Base-by-base conservation (phyloP, 2,329 filamentous ascomycete genomes). In the Didymella segeticola region DNA sequence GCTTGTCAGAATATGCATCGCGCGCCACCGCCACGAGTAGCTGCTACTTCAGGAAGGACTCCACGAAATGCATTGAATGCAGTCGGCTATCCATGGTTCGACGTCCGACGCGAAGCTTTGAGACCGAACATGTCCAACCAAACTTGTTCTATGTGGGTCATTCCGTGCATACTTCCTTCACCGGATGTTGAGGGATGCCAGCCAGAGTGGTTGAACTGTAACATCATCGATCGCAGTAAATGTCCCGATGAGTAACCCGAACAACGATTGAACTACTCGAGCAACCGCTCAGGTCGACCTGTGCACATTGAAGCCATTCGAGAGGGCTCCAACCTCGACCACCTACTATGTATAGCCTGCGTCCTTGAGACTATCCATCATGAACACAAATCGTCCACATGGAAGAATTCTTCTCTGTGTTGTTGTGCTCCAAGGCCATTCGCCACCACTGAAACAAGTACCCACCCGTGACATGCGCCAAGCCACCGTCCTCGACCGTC, bases 401-500 rank as follows among this genome's bases (percentile, higher is more conserved):
- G 7, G 29, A 14, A 30, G 14, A 6, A 12, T 4, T 30, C 4
- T 30, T 4, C 14, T 4, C 4, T 6, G 7, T 9, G 29, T 11
- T 30, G 14, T 9, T 30, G 11, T n/a, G 2, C 34, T 37, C 36
- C n/a, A n/a, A n/a, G n/a, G 36, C 36, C 36, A 39, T 22, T 22
- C 2, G 26, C 30, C 39, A 23, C 25, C 5, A 3, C 19, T 12
- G 4, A n/a, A 43, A 2, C 14, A 25, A 26, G 20, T 19, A 42
- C 10, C 7, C 20, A 34, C 20, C 14, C 19, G 38, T 50, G 47
- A 50, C 47, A 50, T 38, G 12, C 19, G 47, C 47, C 47, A 50
- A 50, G 47, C 47, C 47, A 29, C 47, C 30, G 14, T 15, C 15
- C 9, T n/a, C 47, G 7, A 20, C 46, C 30, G 23, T 36, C 38